Evolutionary conservation across 176 grass and related monocot species (phyloP).

Genomic region (Lolium multiflorum): DNA sequence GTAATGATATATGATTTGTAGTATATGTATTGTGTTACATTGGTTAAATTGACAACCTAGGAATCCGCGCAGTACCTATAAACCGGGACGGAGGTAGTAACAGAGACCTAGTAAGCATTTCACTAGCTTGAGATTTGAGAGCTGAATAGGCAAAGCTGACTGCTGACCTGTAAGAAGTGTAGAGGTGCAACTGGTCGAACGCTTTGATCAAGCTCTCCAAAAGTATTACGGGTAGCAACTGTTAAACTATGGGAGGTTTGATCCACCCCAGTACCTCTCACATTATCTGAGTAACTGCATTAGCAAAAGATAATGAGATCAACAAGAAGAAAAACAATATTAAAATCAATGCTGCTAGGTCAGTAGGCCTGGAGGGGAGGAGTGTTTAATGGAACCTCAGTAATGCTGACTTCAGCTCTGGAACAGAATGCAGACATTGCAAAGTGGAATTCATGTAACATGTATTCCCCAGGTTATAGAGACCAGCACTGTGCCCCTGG

Average conservation of each 20-base stretch:
- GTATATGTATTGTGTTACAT: no score
- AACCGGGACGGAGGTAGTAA: not conserved
- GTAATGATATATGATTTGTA: no score
- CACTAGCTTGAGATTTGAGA: slow-evolving; percentile 20
- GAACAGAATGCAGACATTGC: slow-evolving; percentile 97
- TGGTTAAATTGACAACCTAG: no score
- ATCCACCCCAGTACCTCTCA: slow-evolving; percentile 81
- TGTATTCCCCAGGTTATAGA: slow-evolving; percentile 98
- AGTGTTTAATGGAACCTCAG: slow-evolving; percentile 20
- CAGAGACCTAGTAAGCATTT: slow-evolving; percentile 12
- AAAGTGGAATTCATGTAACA: slow-evolving; percentile 99
- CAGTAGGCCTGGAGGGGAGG: not conserved
- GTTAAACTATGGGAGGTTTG: slow-evolving; percentile 92
- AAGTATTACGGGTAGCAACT: slow-evolving; percentile 91
- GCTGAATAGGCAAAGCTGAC: slow-evolving; percentile 18
- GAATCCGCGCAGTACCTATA: no score
- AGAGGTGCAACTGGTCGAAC: slow-evolving; percentile 84
- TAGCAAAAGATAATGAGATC: slow-evolving; percentile 35
- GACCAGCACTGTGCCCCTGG: slow-evolving; percentile 95
- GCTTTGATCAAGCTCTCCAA: slow-evolving; percentile 90
- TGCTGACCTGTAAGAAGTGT: slow-evolving; percentile 80
- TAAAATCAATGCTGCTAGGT: not conserved
- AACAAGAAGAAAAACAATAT: slow-evolving; percentile 14
- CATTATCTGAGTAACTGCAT: slow-evolving; percentile 84
- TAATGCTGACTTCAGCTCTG: slow-evolving; percentile 95